phyloP scores from a whole-genome alignment of 2,329 filamentous ascomycete genomes.

The Dryadomyces quercus-mongolicae region DNA sequence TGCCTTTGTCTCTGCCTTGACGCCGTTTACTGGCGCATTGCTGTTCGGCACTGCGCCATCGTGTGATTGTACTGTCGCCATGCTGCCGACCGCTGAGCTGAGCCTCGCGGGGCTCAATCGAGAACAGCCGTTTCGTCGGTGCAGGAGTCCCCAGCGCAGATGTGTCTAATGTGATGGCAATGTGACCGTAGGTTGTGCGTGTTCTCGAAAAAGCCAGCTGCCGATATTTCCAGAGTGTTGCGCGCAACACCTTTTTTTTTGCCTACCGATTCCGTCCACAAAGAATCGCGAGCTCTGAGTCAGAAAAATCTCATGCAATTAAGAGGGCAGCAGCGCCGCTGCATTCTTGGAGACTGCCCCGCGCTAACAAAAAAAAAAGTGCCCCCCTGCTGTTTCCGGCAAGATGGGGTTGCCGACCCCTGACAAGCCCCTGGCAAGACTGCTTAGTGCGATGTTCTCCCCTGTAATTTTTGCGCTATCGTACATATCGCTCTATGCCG shows the following conservation, averaged over 20 bases:
- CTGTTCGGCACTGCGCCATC: not conserved
- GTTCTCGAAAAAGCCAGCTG: not conserved
- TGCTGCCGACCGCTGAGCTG: not conserved
- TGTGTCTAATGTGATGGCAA: not conserved
- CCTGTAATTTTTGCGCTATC: not conserved
- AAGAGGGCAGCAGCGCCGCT: not conserved
- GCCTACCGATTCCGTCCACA: not conserved
- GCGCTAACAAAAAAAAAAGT: not conserved
- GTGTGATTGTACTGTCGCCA: conserved; percentile 1
- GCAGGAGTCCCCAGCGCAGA: no score
- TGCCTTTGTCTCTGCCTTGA: not conserved
- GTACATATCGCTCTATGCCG: not conserved
- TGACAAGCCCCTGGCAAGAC: not conserved
- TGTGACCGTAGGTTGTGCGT: not conserved
- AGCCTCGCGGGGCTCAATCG: not conserved
- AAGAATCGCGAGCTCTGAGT: not conserved
- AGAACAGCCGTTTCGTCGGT: not conserved
- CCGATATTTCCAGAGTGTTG: not conserved
- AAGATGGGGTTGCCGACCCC: not conserved
- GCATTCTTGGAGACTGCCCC: not conserved
- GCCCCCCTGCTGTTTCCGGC: not conserved
- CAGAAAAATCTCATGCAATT: not conserved
- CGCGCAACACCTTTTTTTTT: no score
- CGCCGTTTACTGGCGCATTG: not conserved
- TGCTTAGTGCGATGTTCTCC: not conserved